Percentiles rank a stretch among this genome's conserved stretches.
Conservation (phyloP, 2,329 filamentous ascomycete species). For the Diaporthe eres region DNA sequence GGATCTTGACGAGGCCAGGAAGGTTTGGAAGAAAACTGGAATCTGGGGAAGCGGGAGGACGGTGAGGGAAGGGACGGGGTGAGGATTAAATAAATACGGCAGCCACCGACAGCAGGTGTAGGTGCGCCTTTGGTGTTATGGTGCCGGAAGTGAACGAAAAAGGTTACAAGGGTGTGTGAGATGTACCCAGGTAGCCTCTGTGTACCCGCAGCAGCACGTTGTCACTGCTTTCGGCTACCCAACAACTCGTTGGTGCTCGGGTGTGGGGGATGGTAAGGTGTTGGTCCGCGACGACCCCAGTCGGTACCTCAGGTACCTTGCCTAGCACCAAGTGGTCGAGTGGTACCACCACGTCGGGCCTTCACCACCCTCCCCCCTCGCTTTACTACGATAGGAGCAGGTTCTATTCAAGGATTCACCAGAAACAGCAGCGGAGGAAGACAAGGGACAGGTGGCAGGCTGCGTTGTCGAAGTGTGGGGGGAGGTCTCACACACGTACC, state of each 20-base stretch:
- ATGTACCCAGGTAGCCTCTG: background rate
- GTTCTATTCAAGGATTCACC: slow-evolving; percentile 22
- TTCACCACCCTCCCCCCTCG: background rate
- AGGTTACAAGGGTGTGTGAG: slow-evolving; percentile 1
- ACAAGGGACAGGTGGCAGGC: slow-evolving; percentile 16
- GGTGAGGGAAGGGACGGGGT: slow-evolving; percentile 30
- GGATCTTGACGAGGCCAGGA: slow-evolving; percentile 13
- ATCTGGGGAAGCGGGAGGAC: slow-evolving; percentile 32
- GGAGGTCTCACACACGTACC: slow-evolving; percentile 15
- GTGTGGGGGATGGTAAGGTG: slow-evolving; percentile 8
- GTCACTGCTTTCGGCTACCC: slow-evolving; percentile 25
- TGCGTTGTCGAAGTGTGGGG: slow-evolving; percentile 17
- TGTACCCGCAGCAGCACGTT: slow-evolving; percentile 3
- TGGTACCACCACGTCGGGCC: slow-evolving; percentile 22
- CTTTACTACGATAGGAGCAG: slow-evolving; percentile 8
- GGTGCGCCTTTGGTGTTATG: slow-evolving; percentile 15
- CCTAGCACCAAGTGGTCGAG: slow-evolving; percentile 14
- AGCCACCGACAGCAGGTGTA: slow-evolving; percentile 14
- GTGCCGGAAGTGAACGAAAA: slow-evolving; percentile 21
- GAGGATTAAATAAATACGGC: slow-evolving; percentile 33
- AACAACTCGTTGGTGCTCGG: background rate
- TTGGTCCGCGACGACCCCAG: background rate
- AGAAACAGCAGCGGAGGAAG: slow-evolving; percentile 20
- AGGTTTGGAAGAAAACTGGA: slow-evolving; percentile 1
- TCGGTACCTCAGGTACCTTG: slow-evolving; percentile 7